Conservation (phyloP, 2,329 filamentous ascomycete species). For the Lasiodiplodia gonubiensis region DNA sequence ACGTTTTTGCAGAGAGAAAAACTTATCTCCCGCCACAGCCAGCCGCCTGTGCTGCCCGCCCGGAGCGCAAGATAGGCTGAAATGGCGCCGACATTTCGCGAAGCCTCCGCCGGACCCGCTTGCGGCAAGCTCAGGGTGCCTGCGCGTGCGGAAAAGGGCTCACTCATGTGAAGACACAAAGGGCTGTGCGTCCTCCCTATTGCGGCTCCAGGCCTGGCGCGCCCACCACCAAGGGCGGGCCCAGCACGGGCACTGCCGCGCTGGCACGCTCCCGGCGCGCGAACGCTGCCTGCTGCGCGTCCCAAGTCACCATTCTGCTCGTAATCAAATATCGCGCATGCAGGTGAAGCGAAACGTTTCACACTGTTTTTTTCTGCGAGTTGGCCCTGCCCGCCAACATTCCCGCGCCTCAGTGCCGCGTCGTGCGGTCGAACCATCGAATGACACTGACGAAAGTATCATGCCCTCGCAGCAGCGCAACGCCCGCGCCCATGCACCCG, state of each 20-base stretch:
- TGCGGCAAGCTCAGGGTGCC: slow-evolving; percentile 11
- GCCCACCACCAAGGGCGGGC: slow-evolving; percentile 9
- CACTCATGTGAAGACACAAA: slow-evolving; percentile 26
- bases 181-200: slow-evolving; percentile 22
- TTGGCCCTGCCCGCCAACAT: background rate
- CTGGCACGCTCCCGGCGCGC: background rate
- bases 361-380: background rate
- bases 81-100: slow-evolving; percentile 20
- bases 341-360: slow-evolving; percentile 16
- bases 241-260: slow-evolving; percentile 9
- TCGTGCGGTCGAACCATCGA: slow-evolving; percentile 19
- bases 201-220: slow-evolving; percentile 16
- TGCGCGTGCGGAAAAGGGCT: slow-evolving; percentile 3
- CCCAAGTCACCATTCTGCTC: background rate
- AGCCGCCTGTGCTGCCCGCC: slow-evolving; percentile 9
- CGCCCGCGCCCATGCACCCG: slow-evolving; percentile 25
- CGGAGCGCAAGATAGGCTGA: slow-evolving; percentile 19
- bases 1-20: slow-evolving; percentile 23
- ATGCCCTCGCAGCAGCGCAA: background rate
- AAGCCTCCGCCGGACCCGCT: slow-evolving; percentile 25
- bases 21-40: slow-evolving; percentile 26
- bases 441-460: slow-evolving; percentile 23
- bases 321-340: slow-evolving; percentile 20
- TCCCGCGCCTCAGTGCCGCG: slow-evolving; percentile 13
- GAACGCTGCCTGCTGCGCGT: slow-evolving; percentile 1